A percentile compares a stretch with the other conserved stretches of the same genome.
Conservation (phyloP, 805 yeast genomes). For the Metschnikowia kofuensis region DNA sequence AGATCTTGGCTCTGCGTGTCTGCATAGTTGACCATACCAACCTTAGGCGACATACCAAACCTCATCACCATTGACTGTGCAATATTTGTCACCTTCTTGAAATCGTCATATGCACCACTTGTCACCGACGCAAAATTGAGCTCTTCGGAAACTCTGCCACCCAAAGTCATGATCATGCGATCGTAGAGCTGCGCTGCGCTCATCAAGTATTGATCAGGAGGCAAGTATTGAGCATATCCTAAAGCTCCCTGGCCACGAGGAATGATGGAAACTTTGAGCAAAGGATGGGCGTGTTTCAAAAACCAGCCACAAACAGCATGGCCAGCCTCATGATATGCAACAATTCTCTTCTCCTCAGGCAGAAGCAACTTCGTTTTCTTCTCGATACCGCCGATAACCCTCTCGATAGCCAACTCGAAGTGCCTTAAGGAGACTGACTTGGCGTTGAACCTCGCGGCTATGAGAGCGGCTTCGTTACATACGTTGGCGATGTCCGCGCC, state of each 20-base stretch:
- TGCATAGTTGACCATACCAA: slow-evolving; percentile 66
- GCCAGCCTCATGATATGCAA: slow-evolving; percentile 98
- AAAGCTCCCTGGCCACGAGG: slow-evolving; percentile 97
- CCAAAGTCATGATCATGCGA: slow-evolving; percentile 94
- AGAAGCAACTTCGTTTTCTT: slow-evolving; percentile 86
- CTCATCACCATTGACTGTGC: slow-evolving; percentile 91
- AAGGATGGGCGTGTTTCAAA: slow-evolving; percentile 85
- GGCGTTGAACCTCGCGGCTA: slow-evolving; percentile 84
- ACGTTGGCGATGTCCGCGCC: slow-evolving; percentile 99
- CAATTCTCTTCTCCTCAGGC: slow-evolving; percentile 82
- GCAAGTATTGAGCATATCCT: slow-evolving; percentile 96
- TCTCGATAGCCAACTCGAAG: slow-evolving; percentile 94
- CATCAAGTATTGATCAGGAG: slow-evolving; percentile 83
- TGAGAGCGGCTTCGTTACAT: slow-evolving; percentile 95
- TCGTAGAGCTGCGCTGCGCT: slow-evolving; percentile 77
- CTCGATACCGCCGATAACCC: slow-evolving; percentile 95
- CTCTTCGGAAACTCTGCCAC: slow-evolving; percentile 99
- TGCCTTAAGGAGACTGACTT: slow-evolving; percentile 65
- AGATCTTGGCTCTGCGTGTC: slow-evolving; percentile 46
- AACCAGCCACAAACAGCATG: slow-evolving; percentile 99
- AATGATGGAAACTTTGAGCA: slow-evolving; percentile 91
- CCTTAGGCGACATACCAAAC: slow-evolving; percentile 84
- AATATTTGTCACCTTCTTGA: slow-evolving; percentile 91
- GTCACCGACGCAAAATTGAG: slow-evolving; percentile 86
- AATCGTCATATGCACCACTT: slow-evolving; percentile 95